These are phyloP conservation scores for Chytriomyces hyalinus DNA, from an alignment of 192 early-diverging fungal species.

Conservation along the genomic window DNA sequence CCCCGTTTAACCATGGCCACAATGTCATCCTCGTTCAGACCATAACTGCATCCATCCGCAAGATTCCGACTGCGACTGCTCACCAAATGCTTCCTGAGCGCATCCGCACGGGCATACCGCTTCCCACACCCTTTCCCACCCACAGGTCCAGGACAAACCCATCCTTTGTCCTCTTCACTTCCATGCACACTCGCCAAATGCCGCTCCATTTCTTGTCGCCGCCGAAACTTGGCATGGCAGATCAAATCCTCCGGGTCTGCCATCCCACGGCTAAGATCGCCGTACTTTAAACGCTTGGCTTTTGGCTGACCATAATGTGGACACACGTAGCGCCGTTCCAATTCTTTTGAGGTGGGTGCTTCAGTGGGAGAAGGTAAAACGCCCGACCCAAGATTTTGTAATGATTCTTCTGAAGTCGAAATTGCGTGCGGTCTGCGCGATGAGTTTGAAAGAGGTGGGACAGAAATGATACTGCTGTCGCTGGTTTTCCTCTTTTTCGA, in stretches of 20 bases:
- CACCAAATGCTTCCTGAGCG: slow-evolving; percentile 17
- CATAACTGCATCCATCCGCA: slow-evolving; percentile 12
- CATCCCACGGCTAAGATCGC: background rate
- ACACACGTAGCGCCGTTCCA: background rate
- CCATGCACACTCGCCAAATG: slow-evolving; percentile 26
- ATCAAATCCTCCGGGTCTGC: background rate
- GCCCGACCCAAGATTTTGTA: too few relatives aligned
- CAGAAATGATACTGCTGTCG: background rate
- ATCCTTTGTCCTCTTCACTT: slow-evolving; percentile 24
- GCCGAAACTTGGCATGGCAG: slow-evolving; percentile 19
- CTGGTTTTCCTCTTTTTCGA: background rate
- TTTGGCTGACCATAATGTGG: background rate
- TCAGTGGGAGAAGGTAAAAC: background rate
- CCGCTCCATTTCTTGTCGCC: slow-evolving; percentile 32
- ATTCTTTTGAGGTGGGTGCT: background rate
- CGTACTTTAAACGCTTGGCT: background rate
- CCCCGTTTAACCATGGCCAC: background rate
- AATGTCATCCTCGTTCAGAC: background rate
- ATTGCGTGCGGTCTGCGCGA: too few relatives aligned
- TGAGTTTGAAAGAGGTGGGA: too few relatives aligned
- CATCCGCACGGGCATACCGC: slow-evolving; percentile 26
- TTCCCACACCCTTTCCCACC: background rate
- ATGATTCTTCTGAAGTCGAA: too few relatives aligned
- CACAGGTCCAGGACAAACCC: slow-evolving; percentile 26
- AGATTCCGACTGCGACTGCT: background rate